Evolutionary conservation across 2,329 filamentous ascomycete species (phyloP).

Genomic region (Phialophora tarda): DNA sequence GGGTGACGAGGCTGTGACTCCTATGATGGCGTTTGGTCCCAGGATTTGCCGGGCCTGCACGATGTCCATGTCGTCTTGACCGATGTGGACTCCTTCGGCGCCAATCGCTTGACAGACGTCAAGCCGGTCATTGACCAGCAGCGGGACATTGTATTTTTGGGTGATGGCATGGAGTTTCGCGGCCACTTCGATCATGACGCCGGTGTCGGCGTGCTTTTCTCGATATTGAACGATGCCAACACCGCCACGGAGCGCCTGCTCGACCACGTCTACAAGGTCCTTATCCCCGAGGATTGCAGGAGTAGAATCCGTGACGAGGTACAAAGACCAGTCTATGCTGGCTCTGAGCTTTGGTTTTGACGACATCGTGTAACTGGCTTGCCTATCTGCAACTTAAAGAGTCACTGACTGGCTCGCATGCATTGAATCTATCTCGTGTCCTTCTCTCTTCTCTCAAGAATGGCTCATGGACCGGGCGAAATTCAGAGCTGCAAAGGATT

Average conservation of each 20-base stretch:
- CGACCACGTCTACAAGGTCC: conserved; percentile 74
- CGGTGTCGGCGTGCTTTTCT: conserved; percentile 82
- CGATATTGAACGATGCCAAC: conserved; percentile 88
- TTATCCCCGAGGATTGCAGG: conserved; percentile 75
- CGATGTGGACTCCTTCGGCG: conserved; percentile 91
- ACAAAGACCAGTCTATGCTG: conserved; percentile 75
- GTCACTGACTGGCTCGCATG: not conserved
- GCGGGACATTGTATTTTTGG: conserved; percentile 69
- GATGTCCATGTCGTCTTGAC: conserved; percentile 89
- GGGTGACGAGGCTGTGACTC: conserved; percentile 78
- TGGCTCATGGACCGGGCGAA: not conserved
- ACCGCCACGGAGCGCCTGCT: conserved; percentile 76
- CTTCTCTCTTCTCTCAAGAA: not conserved
- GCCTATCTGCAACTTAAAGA: not conserved
- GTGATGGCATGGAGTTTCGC: conserved; percentile 74
- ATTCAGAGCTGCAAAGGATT: not conserved
- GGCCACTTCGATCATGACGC: conserved; percentile 71
- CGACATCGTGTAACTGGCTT: conserved; percentile 34
- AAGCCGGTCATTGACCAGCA: conserved; percentile 91
- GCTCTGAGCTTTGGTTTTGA: conserved; percentile 43
- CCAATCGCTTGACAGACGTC: conserved; percentile 85
- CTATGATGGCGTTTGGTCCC: conserved; percentile 79
- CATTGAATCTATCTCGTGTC: not conserved
- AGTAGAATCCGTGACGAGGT: conserved; percentile 94
- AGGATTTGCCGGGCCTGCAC: conserved; percentile 72